phyloP scores from a whole-genome alignment of 148 eudicot genomes.

The Silene uniflora region DNA sequence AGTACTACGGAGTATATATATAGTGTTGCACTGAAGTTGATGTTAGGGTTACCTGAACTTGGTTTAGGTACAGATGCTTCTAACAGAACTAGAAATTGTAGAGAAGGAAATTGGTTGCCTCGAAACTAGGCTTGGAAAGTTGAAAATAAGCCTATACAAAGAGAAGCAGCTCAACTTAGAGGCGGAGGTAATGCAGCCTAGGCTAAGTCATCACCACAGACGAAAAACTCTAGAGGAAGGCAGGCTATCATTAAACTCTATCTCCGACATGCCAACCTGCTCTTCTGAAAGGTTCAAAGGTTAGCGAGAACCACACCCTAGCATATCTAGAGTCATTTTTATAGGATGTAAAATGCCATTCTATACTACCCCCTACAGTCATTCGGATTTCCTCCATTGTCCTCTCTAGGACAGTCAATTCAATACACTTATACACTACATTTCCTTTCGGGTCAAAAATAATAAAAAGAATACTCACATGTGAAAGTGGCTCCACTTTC shows the following conservation, averaged over 20 bases:
- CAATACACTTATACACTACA: neutral
- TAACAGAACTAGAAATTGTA: slow-evolving; percentile 62
- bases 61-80: slow-evolving; percentile 62
- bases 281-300: slow-evolving; percentile 36
- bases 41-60: neutral
- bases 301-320: slow-evolving; percentile 13
- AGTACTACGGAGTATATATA: neutral
- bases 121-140: slow-evolving; percentile 48
- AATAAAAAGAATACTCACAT: neutral
- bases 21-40: neutral
- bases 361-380: neutral
- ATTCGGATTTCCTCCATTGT: too few species aligned
- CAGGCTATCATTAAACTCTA: slow-evolving; percentile 47
- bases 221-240: slow-evolving; percentile 33
- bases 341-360: neutral
- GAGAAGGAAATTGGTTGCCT: slow-evolving; percentile 79
- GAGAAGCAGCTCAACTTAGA: slow-evolving; percentile 42
- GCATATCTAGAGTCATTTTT: neutral
- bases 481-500: neutral
- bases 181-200: slow-evolving; percentile 25
- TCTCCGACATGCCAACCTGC: slow-evolving; percentile 33
- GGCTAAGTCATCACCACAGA: slow-evolving; percentile 29
- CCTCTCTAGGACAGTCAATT: neutral
- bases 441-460: neutral
- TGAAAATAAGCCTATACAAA: slow-evolving; percentile 42